phyloP scores from a whole-genome alignment of 495 filamentous ascomycete species.

The Chaetomium tenue region DNA sequence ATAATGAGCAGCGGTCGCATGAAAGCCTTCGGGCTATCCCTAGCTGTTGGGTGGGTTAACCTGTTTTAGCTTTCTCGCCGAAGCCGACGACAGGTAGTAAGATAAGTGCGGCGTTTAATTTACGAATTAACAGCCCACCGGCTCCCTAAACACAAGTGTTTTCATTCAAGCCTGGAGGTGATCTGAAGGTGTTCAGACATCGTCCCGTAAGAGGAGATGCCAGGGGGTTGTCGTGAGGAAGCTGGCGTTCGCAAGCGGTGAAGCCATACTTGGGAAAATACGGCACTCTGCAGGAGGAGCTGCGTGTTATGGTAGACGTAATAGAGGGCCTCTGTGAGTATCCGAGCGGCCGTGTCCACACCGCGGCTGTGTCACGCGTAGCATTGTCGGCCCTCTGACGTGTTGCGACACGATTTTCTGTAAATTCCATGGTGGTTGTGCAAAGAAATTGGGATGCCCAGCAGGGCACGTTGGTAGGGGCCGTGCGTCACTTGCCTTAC shows the following conservation, averaged over 20 bases:
- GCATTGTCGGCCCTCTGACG: not conserved
- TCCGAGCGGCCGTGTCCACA: slow-evolving; percentile 2
- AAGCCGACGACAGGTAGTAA: not conserved
- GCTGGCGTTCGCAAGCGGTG: not conserved
- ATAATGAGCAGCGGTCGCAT: not conserved
- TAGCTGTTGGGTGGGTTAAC: too few relatives aligned
- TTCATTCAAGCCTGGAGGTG: not conserved
- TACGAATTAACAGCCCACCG: not conserved
- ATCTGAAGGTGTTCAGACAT: too few relatives aligned
- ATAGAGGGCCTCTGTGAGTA: not conserved
- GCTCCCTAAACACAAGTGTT: not conserved
- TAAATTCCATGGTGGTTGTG: not conserved
- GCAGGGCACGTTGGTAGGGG: not conserved
- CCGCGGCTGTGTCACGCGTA: not conserved
- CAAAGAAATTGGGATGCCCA: slow-evolving; percentile 1
- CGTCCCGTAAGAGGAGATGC: too few relatives aligned
- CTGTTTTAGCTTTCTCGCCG: not conserved
- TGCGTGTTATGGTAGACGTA: not conserved
- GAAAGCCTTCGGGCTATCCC: not conserved
- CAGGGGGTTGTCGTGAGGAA: not conserved
- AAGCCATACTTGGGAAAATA: not conserved
- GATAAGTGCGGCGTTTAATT: not conserved
- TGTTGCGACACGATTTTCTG: slow-evolving; percentile 15
- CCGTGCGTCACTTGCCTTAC: slow-evolving; percentile 1
- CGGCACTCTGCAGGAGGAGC: not conserved